phyloP scores from a whole-genome alignment of 75 land plant genomes.

The Pinus albicaulis region DNA sequence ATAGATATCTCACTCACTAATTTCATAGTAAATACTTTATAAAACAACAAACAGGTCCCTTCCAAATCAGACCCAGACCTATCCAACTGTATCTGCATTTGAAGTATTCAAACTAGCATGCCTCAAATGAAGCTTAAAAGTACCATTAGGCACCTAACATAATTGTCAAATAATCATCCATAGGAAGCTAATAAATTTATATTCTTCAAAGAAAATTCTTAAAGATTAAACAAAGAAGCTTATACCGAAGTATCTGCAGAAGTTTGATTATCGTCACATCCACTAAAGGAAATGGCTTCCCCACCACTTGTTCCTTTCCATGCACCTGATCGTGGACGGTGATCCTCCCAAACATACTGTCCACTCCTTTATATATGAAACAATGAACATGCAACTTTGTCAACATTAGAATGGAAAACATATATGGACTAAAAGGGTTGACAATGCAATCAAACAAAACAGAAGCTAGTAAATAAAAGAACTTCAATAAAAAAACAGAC shows the following conservation, averaged over 20 bases:
- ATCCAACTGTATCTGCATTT: too few relatives aligned
- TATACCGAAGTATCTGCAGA: constrained; percentile 91
- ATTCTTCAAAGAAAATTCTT: not conserved
- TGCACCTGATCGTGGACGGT: constrained; percentile 74
- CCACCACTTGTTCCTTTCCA: constrained; percentile 95
- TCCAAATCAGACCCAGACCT: too few relatives aligned
- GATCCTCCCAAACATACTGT: constrained; percentile 90
- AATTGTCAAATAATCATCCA: not conserved
- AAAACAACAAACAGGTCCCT: too few relatives aligned
- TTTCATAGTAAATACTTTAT: too few relatives aligned
- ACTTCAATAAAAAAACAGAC: not conserved
- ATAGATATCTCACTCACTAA: too few relatives aligned
- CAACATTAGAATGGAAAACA: not conserved
- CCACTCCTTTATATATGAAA: constrained; percentile 49
- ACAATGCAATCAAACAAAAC: not conserved
- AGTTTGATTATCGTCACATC: constrained; percentile 92
- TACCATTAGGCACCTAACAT: not conserved
- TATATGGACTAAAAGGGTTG: too few relatives aligned
- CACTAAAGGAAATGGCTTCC: constrained; percentile 78
- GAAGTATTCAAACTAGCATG: not conserved
- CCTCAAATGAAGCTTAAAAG: not conserved
- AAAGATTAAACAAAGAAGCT: not conserved
- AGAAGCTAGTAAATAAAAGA: not conserved
- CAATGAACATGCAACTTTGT: not conserved
- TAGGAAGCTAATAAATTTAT: not conserved